Percentiles rank a stretch among this genome's conserved stretches.
phyloP scores from a whole-genome alignment of 2,329 filamentous ascomycete species.

The Fusarium chuoi region DNA sequence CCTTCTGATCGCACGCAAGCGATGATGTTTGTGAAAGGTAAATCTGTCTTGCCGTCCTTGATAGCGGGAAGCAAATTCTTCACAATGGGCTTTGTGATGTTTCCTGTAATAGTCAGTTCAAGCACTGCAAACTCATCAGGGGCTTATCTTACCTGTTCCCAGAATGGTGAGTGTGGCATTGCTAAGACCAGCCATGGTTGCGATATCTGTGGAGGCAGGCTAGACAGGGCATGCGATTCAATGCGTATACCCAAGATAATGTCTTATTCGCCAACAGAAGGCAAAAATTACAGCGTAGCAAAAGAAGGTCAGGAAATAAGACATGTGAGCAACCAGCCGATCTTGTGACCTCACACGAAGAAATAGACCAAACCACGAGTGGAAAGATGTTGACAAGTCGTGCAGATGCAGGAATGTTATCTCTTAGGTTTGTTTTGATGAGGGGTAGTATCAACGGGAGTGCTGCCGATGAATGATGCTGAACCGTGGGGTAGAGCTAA shows the following conservation, averaged over 20 bases:
- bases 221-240: not conserved
- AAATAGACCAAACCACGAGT: constrained; percentile 21
- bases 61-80: constrained; percentile 32
- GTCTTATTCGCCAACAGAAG: not conserved
- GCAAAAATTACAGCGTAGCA: no score
- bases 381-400: constrained; percentile 28
- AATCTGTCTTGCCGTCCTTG: not conserved
- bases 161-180: constrained; percentile 42
- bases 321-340: not conserved
- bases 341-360: not conserved
- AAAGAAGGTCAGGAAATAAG: no score
- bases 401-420: constrained; percentile 26
- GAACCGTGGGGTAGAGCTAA: constrained; percentile 10
- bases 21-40: constrained; percentile 42
- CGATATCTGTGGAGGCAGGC: not conserved
- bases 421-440: constrained; percentile 7
- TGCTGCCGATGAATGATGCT: constrained; percentile 11
- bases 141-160: constrained; percentile 30
- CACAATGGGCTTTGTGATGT: constrained; percentile 48
- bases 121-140: not conserved
- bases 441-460: constrained; percentile 25
- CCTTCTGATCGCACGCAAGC: constrained; percentile 46
- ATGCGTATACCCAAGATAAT: not conserved
- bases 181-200: constrained; percentile 26
- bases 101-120: constrained; percentile 33